phyloP scores from a whole-genome alignment of 345 rosid genomes.

The Viola odorata region DNA sequence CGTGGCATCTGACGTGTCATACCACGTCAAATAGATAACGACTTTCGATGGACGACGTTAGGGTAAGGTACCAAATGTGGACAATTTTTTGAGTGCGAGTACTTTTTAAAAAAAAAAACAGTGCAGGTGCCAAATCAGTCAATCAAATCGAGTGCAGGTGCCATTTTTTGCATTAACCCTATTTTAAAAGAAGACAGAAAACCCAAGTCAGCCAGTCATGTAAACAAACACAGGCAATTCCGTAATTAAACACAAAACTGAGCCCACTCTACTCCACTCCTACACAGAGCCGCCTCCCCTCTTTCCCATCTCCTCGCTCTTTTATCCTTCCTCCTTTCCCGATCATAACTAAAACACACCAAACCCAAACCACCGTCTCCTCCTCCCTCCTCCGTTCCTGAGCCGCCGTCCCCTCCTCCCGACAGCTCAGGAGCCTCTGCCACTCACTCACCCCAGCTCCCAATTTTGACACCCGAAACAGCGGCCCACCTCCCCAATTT shows the following conservation, averaged over 20 bases:
- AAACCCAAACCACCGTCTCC: background rate
- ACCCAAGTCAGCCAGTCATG: too few species aligned
- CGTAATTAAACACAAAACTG: slow-evolving; percentile 20
- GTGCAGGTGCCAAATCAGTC: too few species aligned
- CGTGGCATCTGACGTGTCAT: too few species aligned
- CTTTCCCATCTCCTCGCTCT: too few species aligned
- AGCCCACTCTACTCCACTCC: slow-evolving; percentile 5
- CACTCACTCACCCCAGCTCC: background rate
- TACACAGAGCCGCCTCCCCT: background rate
- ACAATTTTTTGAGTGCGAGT: too few species aligned
- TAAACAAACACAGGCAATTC: slow-evolving; percentile 9
- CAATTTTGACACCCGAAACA: background rate
- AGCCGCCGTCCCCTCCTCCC: background rate
- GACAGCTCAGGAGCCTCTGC: slow-evolving; percentile 13
- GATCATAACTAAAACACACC: background rate
- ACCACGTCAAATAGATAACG: too few species aligned
- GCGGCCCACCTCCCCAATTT: slow-evolving; percentile 19
- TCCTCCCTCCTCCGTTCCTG: background rate
- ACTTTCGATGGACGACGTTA: too few species aligned
- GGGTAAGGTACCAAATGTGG: too few species aligned
- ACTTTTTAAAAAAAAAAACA: too few species aligned
- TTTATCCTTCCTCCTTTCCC: background rate
- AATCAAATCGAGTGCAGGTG: too few species aligned
- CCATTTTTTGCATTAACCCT: too few species aligned
- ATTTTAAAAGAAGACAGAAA: too few species aligned